These are phyloP conservation scores for Tulasnella sp. DNA, from an alignment of 768 basidiomycete species.

Conservation along the genomic window DNA sequence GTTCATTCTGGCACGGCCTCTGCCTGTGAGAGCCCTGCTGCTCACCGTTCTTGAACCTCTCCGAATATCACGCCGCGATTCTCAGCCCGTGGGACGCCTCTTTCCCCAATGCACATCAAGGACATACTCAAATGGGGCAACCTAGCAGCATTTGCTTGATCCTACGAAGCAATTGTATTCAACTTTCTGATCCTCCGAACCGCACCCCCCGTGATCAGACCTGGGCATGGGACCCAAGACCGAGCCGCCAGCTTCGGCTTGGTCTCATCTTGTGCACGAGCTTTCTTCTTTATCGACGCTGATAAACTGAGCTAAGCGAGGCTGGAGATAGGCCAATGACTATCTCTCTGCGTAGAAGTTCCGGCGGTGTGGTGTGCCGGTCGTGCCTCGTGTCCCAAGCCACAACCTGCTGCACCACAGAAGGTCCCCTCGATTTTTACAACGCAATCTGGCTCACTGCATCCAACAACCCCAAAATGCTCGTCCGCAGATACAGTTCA, in stretches of 20 bases:
- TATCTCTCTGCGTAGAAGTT: not conserved
- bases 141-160: too few relatives aligned
- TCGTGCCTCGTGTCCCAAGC: not conserved
- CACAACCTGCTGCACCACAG: not conserved
- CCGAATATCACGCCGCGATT: not conserved
- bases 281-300: too few relatives aligned
- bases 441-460: not conserved
- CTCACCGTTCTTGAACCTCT: not conserved
- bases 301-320: not conserved
- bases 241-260: too few relatives aligned
- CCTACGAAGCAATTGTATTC: too few relatives aligned
- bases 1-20: not conserved
- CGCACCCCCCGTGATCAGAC: too few relatives aligned
- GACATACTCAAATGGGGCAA: too few relatives aligned
- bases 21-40: not conserved
- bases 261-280: too few relatives aligned
- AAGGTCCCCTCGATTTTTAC: not conserved
- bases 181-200: too few relatives aligned
- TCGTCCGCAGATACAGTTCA: not conserved
- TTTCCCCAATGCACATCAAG: too few relatives aligned
- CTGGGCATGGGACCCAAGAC: too few relatives aligned
- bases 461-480: not conserved
- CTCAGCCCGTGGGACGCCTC: too few relatives aligned
- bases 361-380: not conserved
- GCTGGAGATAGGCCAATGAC: too few relatives aligned